Evolutionary conservation across 305 asterid species (phyloP), one percentile per base, ranked within the genome.

Genomic region (Plantago coronopus): DNA sequence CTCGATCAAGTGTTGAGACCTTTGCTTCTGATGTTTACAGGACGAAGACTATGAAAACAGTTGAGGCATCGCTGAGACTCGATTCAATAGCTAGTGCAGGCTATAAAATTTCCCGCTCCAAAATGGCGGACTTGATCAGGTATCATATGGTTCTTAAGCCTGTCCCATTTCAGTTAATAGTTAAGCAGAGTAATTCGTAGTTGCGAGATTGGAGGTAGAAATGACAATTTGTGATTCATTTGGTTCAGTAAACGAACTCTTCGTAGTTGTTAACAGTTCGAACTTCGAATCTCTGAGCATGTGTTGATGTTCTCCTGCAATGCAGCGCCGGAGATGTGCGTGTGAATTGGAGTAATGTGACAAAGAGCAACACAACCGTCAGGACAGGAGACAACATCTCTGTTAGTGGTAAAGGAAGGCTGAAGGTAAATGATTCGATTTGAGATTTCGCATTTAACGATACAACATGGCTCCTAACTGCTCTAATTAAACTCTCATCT

Each of bases 51-150:
- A 69, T 82, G 54, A 87, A 81, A 76, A 63, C 95, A 4, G 83
- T 89, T 20, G 97, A 93, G 78, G 86, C 96, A 71, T 89, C 98
- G 37, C 76, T 83, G 47, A 81, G 98, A 72, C 89, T 89, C 46
- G 97, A 93, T 63, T 79, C 98, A 12, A 70, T 93, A 76, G 94
- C 94, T 57, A 85, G 96, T 82, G 97, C 98, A 2, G 97, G 98
- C 54, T 93, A 74, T 79, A 93, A 87, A 74, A 84, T 93, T 56
- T 93, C 98, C 50, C 84, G 97, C 65, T 83, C 98, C 51, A 93
- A 93, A 81, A 84, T 93, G 97, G 94, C 87, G 60, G 69, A 74
- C 66, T 74, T 81, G 74, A 80, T 91, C 72, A 84, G 98, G 96
- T 91, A 65, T 20, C 13, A 0, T 0, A 13, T 20, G 23, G 9